Evolutionary conservation across 768 basidiomycete genomes (phyloP), one percentile per base, ranked within the genome.

Genomic region (Tylopilus subfusipes): DNA sequence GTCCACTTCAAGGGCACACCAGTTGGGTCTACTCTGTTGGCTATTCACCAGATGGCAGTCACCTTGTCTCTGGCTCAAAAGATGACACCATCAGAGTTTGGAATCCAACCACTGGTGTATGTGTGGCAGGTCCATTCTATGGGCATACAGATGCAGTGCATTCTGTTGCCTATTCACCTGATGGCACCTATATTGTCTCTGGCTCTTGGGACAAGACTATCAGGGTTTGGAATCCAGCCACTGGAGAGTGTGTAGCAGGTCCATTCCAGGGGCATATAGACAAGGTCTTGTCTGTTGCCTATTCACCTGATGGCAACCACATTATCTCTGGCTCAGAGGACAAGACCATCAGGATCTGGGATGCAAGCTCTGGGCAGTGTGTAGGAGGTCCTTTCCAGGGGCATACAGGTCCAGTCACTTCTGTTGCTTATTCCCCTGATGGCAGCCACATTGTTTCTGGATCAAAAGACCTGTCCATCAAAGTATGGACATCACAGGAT

Each of bases 1-100:
- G 39, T 36, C 47, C 54, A 46, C 24, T 62, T 3, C 0, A 0
- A 3, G 63, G 50, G 2, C 62, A 63, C 7, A 54, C 54, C 0
- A 8, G 21, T 13, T 53, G 54, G 48, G 5, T 63, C 18, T 48
- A 22, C 19, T 63, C 61, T 49, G 22, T 63, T 45, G 52, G 57
- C 48, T 58, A 52, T 63, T 54, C 72, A 38, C 67, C 72, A 31
- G 64, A 71, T 56, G 69, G 70, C 2, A 61, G 39, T 10, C 24
- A 50, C 14, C 40, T 66, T 49, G 51, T 40, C 34, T 66, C 65
- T 48, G 68, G 57, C 11, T 61, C 65, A 21, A 48, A 1, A 3
- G 65, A 69, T 16, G 4, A 34, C 0, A 68, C 63, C 22, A 59
- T 70, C 24, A 57, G 52, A n/a, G 22, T 68, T 13, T 72, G 63